Base-by-base conservation (phyloP, 176 grass and related monocot species). In the Puccinellia tenuiflora region DNA sequence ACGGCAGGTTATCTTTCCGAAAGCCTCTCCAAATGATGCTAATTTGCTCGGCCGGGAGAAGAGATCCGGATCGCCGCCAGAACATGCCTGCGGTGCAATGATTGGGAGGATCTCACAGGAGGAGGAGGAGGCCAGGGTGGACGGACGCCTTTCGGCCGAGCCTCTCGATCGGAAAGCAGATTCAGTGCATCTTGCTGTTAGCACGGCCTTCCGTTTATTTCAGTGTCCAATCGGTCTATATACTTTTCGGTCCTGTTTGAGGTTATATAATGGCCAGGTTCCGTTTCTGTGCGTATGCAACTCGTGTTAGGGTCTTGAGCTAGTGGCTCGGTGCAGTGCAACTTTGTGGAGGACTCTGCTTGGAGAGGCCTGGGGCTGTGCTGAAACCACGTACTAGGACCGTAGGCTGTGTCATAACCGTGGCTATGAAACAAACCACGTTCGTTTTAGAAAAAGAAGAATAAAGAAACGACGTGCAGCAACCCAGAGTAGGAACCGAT, bases 71-170 rank as follows among this genome's bases (percentile, higher is more conserved):
- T 35, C 29, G 35, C 45, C 22, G 30, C 33, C n/a, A 70, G 50
- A 62, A 60, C 65, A 71, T 67, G 55, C 18, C 9, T 13, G 61
- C 5, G 9, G 76, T 68, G 47, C 87, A 80, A 84, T 80, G 81
- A 80, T 84, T 59, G 76, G 73, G 73, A 81, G 47, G n/a, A n/a
- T 15, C 16, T 12, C n/a, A 18, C 3, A 45, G 7, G 8, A 15
- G 39, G 67, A 45, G 7, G 8, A 15, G 39, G 67, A 13, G 37
- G 37, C 66, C 66, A 39, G 67, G 38, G 38, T 16, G 39, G 68
- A 9, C 8, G 29, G 18, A 1, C 43, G 43, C 63, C 72, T 52
- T 83, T 52, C 20, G 65, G 54, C 79, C n/a, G n/a, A 57, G 62
- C 28, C 11, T 20, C 1, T 13, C 9, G 37, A 38, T 38, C 43